A percentile compares a stretch with the other conserved stretches of the same genome.
Evolutionary conservation across 176 grass and related monocot species (phyloP).

Genomic region (Triticum urartu): DNA sequence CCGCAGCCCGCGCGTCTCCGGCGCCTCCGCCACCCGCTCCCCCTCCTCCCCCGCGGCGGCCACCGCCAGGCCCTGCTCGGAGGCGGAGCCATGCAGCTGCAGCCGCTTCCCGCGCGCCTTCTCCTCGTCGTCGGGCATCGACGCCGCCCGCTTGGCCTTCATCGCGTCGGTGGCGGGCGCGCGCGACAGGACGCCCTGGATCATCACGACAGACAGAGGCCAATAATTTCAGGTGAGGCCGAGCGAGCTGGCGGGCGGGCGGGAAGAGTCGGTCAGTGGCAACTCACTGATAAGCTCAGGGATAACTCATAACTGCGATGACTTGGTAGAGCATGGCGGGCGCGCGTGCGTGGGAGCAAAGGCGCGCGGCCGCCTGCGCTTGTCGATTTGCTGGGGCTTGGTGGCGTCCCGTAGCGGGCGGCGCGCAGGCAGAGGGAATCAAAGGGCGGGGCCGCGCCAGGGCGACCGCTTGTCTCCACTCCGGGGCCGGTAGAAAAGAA

Average conservation of each 20-base stretch:
- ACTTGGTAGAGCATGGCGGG: not conserved
- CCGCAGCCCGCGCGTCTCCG: conserved; percentile 55
- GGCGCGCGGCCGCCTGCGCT: conserved; percentile 34
- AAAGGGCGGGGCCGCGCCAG: conserved; percentile 39
- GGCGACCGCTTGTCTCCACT: conserved; percentile 42
- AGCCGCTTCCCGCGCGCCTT: conserved; percentile 25
- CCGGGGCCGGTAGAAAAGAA: not conserved
- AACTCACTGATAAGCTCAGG: not conserved
- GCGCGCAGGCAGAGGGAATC: conserved; percentile 46
- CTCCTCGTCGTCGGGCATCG: conserved; percentile 25
- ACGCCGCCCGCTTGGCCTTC: conserved; percentile 52
- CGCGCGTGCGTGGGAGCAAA: not conserved
- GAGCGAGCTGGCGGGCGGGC: not conserved
- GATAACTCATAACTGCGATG: conserved; percentile 17
- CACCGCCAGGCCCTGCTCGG: not conserved
- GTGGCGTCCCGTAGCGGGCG: conserved; percentile 35
- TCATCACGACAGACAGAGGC: conserved; percentile 44
- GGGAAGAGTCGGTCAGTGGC: conserved; percentile 14
- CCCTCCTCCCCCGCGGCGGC: not conserved
- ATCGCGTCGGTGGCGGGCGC: conserved; percentile 45
- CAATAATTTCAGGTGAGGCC: conserved; percentile 15
- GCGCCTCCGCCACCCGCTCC: not conserved
- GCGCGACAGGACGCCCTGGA: conserved; percentile 50
- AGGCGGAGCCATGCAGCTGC: conserved; percentile 18
- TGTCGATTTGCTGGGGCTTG: conserved; percentile 32